Base-by-base conservation (phyloP, 1,284 basidiomycete species). In the Limonomyces culmigenus region DNA sequence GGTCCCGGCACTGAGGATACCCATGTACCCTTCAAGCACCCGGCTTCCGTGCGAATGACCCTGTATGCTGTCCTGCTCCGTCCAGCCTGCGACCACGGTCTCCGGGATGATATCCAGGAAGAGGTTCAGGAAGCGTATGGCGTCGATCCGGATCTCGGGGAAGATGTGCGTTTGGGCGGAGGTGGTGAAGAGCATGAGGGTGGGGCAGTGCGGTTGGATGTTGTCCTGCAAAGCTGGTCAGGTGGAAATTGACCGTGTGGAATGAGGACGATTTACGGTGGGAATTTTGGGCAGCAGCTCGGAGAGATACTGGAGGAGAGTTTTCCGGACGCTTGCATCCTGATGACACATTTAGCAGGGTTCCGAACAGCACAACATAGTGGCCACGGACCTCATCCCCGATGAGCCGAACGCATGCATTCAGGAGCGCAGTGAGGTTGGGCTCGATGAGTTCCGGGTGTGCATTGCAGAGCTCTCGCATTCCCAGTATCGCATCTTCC, bases 121-220 rank as follows among this genome's bases (percentile, higher is more conserved):
- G 12, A 95, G 53, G 47, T 86, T 71, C 34, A 98, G 57, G 42
- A 92, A 71, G 18, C 75, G 73, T 42, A 93, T 67, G 1, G 89
- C 88, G 50, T 97, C 93, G 32, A 96, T 67, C 6, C 89, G 70
- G 39, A 97, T 85, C 47, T 92, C 86, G 6, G 89, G 88, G 52
- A 91, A 93, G 39, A 98, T 95, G 48, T 95, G 84, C 0, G 87
- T 91, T 51, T 95, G 79, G 0, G 88, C 88, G 3, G 92, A 93
- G 2, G 86, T 77, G 0, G 78, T 75, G 53, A 89, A 95, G 11
- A 96, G 69, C 13, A 93, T 61, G 2, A 95, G 61, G 0, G 75
- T 49, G 0, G 78, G 65, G 3, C 76, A 66, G 51, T 88, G 87
- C 5, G 81, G 87, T 3, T 60, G 47, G 2, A 88, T 55, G 37